Evolutionary conservation across 2,329 filamentous ascomycete genomes (phyloP).

Genomic region (Colletotrichum lini): DNA sequence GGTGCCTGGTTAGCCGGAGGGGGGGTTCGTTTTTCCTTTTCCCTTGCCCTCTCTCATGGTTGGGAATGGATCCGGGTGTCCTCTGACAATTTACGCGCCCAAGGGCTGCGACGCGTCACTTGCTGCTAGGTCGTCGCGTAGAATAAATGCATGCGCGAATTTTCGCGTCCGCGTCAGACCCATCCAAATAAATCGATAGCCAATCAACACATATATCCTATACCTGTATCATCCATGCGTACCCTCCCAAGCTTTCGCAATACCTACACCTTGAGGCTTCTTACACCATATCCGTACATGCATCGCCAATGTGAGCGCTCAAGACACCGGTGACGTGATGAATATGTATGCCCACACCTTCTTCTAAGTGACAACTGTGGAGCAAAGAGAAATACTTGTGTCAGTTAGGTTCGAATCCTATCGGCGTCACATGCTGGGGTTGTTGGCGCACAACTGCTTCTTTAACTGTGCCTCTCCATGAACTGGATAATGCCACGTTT

Average conservation of each 20-base stretch:
- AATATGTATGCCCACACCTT: background rate
- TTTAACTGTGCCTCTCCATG: slow-evolving; percentile 38
- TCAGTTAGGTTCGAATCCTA: too few relatives aligned
- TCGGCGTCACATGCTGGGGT: too few relatives aligned
- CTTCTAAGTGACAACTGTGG: background rate
- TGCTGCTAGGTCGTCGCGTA: background rate
- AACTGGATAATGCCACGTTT: slow-evolving; percentile 74
- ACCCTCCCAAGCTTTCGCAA: background rate
- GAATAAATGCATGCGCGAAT: slow-evolving; percentile 6
- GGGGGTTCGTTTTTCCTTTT: background rate
- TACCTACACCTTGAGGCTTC: too few relatives aligned
- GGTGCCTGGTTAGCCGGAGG: too few relatives aligned
- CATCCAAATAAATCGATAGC: slow-evolving; percentile 4
- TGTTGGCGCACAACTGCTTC: too few relatives aligned
- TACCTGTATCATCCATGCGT: too few relatives aligned
- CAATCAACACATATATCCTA: slow-evolving; percentile 19
- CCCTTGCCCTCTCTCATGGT: background rate
- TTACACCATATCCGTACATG: background rate
- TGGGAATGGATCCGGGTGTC: background rate
- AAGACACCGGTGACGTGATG: background rate
- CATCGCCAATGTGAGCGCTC: background rate
- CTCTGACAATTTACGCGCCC: slow-evolving; percentile 25
- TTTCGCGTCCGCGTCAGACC: slow-evolving; percentile 23
- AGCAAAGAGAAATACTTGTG: too few relatives aligned
- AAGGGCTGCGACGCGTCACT: slow-evolving; percentile 4